A percentile compares a stretch with the other conserved stretches of the same genome.
Conservation (phyloP, 805 yeast species). For the Candida lessepsii region DNA sequence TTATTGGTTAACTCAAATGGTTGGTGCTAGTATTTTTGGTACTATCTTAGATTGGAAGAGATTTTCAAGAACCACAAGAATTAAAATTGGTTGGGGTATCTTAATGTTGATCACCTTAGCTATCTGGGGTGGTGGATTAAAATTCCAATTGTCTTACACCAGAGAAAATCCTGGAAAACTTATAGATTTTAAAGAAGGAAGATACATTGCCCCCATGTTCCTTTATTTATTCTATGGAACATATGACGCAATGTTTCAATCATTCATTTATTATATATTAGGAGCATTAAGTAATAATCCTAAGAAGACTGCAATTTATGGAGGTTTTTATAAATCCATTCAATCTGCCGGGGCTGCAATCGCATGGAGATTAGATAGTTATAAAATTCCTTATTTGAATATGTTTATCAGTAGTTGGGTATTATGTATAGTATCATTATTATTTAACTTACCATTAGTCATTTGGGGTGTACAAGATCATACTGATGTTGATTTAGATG, state of each 20-base stretch:
- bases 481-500: constrained; percentile 37
- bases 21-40: constrained; percentile 54
- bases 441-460: constrained; percentile 48
- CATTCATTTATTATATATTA: constrained; percentile 56
- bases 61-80: constrained; percentile 44
- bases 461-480: constrained; percentile 44
- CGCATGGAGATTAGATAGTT: constrained; percentile 56
- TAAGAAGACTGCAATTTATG: constrained; percentile 53
- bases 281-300: constrained; percentile 60
- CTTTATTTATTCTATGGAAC: constrained; percentile 61
- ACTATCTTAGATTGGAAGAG: constrained; percentile 42
- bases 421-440: constrained; percentile 44
- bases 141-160: constrained; percentile 41
- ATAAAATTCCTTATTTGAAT: constrained; percentile 34
- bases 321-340: constrained; percentile 62
- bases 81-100: constrained; percentile 43
- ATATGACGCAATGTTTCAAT: constrained; percentile 59
- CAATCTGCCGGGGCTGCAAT: constrained; percentile 65
- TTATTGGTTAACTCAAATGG: constrained; percentile 60
- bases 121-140: constrained; percentile 60
- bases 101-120: constrained; percentile 41
- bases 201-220: constrained; percentile 58
- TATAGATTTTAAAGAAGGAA: constrained; percentile 47
- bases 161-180: constrained; percentile 27
- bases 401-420: constrained; percentile 54